A percentile compares a stretch with the other conserved stretches of the same genome.
Conservation (phyloP, 192 early-diverging fungal species). For the Allomyces arbusculus region DNA sequence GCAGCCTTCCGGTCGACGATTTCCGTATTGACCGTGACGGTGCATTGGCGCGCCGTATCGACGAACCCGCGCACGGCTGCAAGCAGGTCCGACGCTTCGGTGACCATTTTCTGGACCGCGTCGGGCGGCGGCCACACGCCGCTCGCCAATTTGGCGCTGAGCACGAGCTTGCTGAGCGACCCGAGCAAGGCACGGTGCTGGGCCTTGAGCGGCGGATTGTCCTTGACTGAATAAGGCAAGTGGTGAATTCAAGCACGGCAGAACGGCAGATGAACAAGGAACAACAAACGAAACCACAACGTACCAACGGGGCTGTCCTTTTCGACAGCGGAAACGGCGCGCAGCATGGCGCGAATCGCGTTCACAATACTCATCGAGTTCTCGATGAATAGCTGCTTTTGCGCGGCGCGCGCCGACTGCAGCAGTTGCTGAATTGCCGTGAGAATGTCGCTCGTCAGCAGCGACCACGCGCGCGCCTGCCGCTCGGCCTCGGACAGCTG, state of each 20-base stretch:
- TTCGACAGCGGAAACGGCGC: constrained; percentile 18
- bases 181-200: constrained; percentile 60
- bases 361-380: constrained; percentile 21
- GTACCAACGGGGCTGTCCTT: constrained; percentile 13
- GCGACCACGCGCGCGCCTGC: constrained; percentile 11
- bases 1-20: constrained; percentile 2
- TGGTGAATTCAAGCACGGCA: too few species aligned
- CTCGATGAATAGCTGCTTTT: constrained; percentile 19
- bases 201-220: constrained; percentile 34
- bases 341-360: constrained; percentile 27
- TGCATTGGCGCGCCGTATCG: constrained; percentile 34
- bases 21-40: constrained; percentile 7
- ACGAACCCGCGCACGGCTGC: constrained; percentile 56
- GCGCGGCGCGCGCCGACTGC: constrained; percentile 13
- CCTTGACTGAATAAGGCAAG: background rate
- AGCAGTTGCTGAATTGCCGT: constrained; percentile 14
- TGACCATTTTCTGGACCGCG: constrained; percentile 49
- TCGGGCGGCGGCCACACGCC: constrained; percentile 85
- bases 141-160: constrained; percentile 59
- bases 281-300: background rate
- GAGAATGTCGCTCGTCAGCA: constrained; percentile 18
- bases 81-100: constrained; percentile 53
- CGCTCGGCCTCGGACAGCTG: background rate
- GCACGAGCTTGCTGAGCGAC: constrained; percentile 57
- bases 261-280: too few species aligned